Conservation (phyloP, 768 basidiomycete genomes). For the Pleurotus salmoneostramineus region DNA sequence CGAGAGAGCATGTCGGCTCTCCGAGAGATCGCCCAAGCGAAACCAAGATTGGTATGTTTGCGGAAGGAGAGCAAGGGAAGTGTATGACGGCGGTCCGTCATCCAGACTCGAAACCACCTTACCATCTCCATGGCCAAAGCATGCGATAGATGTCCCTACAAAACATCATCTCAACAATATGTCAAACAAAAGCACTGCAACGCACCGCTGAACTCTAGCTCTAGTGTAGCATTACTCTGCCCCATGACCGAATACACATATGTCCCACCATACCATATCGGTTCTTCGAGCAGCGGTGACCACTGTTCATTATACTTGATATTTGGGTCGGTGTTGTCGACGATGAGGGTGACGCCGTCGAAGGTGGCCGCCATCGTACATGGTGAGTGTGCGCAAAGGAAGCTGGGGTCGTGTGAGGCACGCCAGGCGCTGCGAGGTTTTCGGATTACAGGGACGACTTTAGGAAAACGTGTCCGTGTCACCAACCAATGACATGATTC, state of each 20-base stretch:
- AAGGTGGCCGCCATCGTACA: neutral
- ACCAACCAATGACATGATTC: too few relatives aligned
- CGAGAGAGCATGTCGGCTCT: constrained; percentile 32
- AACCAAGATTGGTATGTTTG: constrained; percentile 3
- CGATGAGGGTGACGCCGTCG: neutral
- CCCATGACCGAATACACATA: neutral
- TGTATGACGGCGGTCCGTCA: neutral
- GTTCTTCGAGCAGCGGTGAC: neutral
- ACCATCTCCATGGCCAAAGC: neutral
- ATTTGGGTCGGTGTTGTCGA: constrained; percentile 1
- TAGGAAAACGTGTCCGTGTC: too few relatives aligned
- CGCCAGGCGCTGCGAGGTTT: neutral
- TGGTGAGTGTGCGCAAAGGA: neutral
- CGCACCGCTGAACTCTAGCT: neutral
- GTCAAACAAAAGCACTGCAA: neutral
- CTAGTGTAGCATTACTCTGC: neutral
- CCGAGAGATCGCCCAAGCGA: constrained; percentile 16
- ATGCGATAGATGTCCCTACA: constrained; percentile 1
- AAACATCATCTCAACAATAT: neutral
- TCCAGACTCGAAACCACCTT: neutral
- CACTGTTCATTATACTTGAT: neutral
- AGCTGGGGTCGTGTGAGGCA: neutral
- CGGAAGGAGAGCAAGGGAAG: neutral
- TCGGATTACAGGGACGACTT: neutral
- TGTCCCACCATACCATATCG: neutral